Evolutionary conservation across 2,329 filamentous ascomycete species (phyloP), one percentile per base, ranked within the genome.

Genomic region (Aspergillaceae sp.): DNA sequence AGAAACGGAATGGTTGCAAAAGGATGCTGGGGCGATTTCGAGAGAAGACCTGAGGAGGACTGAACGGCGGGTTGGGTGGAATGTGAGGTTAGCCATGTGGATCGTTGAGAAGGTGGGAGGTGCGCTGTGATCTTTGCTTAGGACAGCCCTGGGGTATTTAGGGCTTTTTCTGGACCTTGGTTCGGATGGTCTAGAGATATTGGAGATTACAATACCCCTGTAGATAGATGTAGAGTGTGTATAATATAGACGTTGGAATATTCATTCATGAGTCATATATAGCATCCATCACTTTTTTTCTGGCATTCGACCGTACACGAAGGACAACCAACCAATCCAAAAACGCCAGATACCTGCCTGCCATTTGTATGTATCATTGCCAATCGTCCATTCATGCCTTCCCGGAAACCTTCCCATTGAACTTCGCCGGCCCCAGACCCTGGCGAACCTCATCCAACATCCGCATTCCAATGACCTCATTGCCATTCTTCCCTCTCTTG

Each of bases 81-180:
- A 88, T 64, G 92, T 98, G 35, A 74, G 87, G 48, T 67, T 94
- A 50, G 87, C 89, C 3, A 95, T 97, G 89, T 94, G 87, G 88
- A 85, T 95, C 67, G 90, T 96, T 4, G 79, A 82, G 56, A 73
- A 87, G 32, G 78, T 95, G 5, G 91, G 91, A 1, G 91, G 91
- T 9, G 89, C 89, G n/a, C 72, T 97, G 62, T 96, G 71, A 8
- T 38, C 27, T 38, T 19, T 19, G 19, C 19, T 19, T 19, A 19
- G 19, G 19, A 19, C 2, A 19, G 19, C 19, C 19, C 19, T 19
- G 19, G 19, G 19, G 19, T 19, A 19, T 19, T 19, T 19, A 19
- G 19, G 19, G 19, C 19, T 19, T 19, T 19, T 19, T 19, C 19
- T 19, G 19, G 19, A 19, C 19, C 19, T 19, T 19, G 19, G 19